Base-by-base conservation (phyloP, 305 asterid genomes). In the Fraxinus angustifolia region DNA sequence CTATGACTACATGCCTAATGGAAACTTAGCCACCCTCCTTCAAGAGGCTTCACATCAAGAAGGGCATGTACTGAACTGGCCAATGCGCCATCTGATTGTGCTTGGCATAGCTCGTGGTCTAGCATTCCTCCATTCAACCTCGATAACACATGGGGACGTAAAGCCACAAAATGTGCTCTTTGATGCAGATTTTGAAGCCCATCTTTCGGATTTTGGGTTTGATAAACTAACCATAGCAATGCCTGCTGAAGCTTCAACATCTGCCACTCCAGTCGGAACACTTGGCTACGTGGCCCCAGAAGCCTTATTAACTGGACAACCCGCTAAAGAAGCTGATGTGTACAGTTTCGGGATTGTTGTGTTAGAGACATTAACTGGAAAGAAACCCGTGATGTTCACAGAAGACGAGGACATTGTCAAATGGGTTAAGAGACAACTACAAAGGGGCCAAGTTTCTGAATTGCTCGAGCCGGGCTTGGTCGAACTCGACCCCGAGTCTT, bases 121-220 rank as follows among this genome's bases (percentile, higher is more conserved):
- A n/a, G 88, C 93, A 2, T 91, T 85, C 87, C 71, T 93, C 85
- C 97, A 93, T 79, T 85, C 97, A 2, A 85, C 85, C 73, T 38
- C 91, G 0, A 82, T 93, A 8, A 77, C 80, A 4, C 97, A 93
- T 3, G 97, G 97, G 0, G 97, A 93, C 53, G 77, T 93, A 4
- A 93, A 91, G 73, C 97, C 97, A n/a, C 97, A 93, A 58, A 92
- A 92, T 36, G 91, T 93, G 1, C 85, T 92, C 33, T 93, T 93
- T 19, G 97, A 93, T 79, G 97, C 97, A 14, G 97, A 93, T 82
- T 93, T 93, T 36, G 97, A 93, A 84, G 95, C 97, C 26, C 97
- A 93, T 85, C 82, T 93, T 2, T 90, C 95, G 0, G 97, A 93
- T 79, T 93, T 93, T 3, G 97, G 97, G 17, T 65, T 92, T 81